Percentiles rank a stretch among this genome's conserved stretches.
Evolutionary conservation across 2,329 filamentous ascomycete genomes (phyloP).

Genomic region (Penicillium frequentans): DNA sequence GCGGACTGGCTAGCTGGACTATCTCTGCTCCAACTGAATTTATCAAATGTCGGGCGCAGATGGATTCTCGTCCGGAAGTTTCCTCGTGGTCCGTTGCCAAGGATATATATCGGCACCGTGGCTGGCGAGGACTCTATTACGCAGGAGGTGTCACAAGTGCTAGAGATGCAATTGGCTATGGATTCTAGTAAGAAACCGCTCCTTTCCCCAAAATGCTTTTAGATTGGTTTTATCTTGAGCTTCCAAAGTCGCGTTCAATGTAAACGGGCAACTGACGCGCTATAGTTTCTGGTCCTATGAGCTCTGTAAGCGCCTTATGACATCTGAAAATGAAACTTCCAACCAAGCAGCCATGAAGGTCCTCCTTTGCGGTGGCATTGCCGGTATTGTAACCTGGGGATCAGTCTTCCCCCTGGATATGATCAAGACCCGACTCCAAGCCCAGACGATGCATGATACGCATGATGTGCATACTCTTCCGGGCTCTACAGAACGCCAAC

Average conservation of each 20-base stretch:
- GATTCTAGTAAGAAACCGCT: slow-evolving; percentile 68
- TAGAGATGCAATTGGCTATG: slow-evolving; percentile 88
- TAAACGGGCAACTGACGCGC: neutral
- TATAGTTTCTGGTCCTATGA: slow-evolving; percentile 84
- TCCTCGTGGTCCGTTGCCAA: slow-evolving; percentile 66
- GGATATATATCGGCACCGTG: slow-evolving; percentile 59
- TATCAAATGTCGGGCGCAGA: slow-evolving; percentile 83
- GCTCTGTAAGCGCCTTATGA: slow-evolving; percentile 63
- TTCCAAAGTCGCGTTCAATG: too few species aligned
- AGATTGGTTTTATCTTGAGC: neutral
- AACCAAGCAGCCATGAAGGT: slow-evolving; percentile 60
- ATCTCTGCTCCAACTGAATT: slow-evolving; percentile 88
- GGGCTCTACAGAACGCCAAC: slow-evolving; percentile 23
- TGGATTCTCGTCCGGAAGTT: slow-evolving; percentile 48
- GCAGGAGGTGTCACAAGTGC: slow-evolving; percentile 80
- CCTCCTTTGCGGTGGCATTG: slow-evolving; percentile 80
- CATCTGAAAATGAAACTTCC: slow-evolving; percentile 46
- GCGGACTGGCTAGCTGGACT: slow-evolving; percentile 81
- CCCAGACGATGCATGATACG: slow-evolving; percentile 51
- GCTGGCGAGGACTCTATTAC: slow-evolving; percentile 71
- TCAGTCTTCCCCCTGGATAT: slow-evolving; percentile 91
- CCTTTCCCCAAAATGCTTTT: neutral
- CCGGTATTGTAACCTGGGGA: slow-evolving; percentile 84
- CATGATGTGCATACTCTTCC: slow-evolving; percentile 6
- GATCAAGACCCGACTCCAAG: slow-evolving; percentile 89